Conservation (phyloP, 495 filamentous ascomycete genomes). For the Rusavskia elegans region DNA sequence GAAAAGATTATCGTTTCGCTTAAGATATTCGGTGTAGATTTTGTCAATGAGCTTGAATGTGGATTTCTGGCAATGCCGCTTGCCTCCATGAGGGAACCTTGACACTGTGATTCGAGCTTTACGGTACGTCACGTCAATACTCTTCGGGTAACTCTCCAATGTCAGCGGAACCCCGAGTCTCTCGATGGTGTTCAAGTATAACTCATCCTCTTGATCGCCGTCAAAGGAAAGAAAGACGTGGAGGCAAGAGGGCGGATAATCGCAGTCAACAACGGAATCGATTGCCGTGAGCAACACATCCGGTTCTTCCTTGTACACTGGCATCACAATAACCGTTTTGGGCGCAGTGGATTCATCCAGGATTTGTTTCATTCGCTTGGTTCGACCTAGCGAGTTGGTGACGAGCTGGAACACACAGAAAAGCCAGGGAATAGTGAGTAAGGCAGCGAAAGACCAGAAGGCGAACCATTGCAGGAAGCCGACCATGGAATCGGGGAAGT, state of each 20-base stretch:
- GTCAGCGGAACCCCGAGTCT: conserved; percentile 73
- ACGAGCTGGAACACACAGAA: conserved; percentile 85
- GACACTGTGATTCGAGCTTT: conserved; percentile 79
- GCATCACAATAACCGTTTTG: conserved; percentile 95
- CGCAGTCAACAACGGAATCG: conserved; percentile 85
- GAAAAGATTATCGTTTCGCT: conserved; percentile 82
- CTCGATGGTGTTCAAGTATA: conserved; percentile 78
- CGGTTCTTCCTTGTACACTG: conserved; percentile 87
- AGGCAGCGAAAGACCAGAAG: conserved; percentile 81
- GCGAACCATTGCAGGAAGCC: conserved; percentile 81
- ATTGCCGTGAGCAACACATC: conserved; percentile 76
- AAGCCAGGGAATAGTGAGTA: conserved; percentile 80
- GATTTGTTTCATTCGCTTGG: conserved; percentile 64
- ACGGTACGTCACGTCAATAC: conserved; percentile 79
- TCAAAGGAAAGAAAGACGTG: conserved; percentile 97
- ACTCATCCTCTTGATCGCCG: conserved; percentile 71
- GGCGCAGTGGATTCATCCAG: conserved; percentile 76
- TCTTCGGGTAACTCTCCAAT: conserved; percentile 65
- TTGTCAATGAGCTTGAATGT: conserved; percentile 93
- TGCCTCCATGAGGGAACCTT: conserved; percentile 85
- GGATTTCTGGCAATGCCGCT: conserved; percentile 82
- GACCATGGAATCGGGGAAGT: conserved; percentile 55
- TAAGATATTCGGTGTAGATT: conserved; percentile 79
- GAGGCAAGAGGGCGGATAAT: conserved; percentile 85
- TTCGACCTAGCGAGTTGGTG: conserved; percentile 68